phyloP scores from a whole-genome alignment of 164 flowering plant genomes.

The Dillenia turbinata region DNA sequence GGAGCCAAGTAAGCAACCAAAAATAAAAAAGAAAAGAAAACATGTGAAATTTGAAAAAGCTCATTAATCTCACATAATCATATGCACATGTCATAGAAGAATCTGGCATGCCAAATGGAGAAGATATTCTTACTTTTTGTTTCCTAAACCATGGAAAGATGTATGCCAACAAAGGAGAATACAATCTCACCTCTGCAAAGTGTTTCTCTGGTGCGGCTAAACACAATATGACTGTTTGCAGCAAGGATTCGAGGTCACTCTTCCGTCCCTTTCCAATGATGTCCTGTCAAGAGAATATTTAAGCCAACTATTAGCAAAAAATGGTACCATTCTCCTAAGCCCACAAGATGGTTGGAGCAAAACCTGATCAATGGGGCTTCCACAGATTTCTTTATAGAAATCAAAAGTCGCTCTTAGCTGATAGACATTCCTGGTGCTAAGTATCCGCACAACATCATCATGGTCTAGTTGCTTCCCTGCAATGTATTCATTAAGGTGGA shows the following conservation, averaged over 20 bases:
- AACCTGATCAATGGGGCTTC: slow-evolving; percentile 60
- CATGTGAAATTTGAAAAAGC: too few relatives aligned
- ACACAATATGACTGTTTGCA: slow-evolving; percentile 50
- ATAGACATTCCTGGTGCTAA: slow-evolving; percentile 53
- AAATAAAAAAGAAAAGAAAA: too few relatives aligned
- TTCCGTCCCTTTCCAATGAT: slow-evolving; percentile 33
- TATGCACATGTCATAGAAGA: too few relatives aligned
- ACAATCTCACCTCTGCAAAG: slow-evolving; percentile 57
- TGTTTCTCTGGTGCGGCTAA: slow-evolving; percentile 64
- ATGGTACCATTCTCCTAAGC: background rate
- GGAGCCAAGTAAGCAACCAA: too few relatives aligned
- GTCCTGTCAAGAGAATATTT: slow-evolving; percentile 31
- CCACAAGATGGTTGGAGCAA: background rate
- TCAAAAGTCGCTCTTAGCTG: slow-evolving; percentile 71
- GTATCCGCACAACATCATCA: slow-evolving; percentile 47
- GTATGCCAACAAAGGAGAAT: too few relatives aligned
- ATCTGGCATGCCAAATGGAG: too few relatives aligned
- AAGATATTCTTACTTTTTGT: too few relatives aligned
- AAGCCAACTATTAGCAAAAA: background rate
- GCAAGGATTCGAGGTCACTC: slow-evolving; percentile 36
- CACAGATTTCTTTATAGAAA: slow-evolving; percentile 39
- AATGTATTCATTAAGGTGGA: slow-evolving; percentile 43
- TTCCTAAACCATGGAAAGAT: too few relatives aligned
- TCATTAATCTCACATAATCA: too few relatives aligned
- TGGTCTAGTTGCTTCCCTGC: slow-evolving; percentile 40